A percentile compares a stretch with the other conserved stretches of the same genome.
phyloP scores from a whole-genome alignment of 108 stramenopile species.

The Epithemia pelagica region DNA sequence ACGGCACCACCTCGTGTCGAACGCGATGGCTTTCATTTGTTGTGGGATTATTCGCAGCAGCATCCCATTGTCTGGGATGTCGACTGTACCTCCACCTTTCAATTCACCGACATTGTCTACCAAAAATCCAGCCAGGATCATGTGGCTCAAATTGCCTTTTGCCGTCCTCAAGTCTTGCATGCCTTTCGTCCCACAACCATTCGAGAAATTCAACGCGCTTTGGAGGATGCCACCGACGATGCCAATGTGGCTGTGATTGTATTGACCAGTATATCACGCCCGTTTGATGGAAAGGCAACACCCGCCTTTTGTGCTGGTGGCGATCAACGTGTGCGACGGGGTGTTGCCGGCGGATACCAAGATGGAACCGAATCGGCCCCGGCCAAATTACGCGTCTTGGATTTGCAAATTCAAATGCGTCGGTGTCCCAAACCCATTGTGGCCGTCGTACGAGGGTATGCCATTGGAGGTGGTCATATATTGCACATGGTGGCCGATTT shows the following conservation, averaged over 20 bases:
- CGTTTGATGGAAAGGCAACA: slow-evolving; percentile 39
- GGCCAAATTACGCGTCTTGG: slow-evolving; percentile 76
- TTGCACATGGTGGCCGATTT: slow-evolving; percentile 92
- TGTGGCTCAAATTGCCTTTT: slow-evolving; percentile 78
- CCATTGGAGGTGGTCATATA: slow-evolving; percentile 93
- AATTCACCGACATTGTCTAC: slow-evolving; percentile 73
- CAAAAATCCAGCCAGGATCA: slow-evolving; percentile 56
- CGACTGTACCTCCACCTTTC: neutral
- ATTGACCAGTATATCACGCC: slow-evolving; percentile 51
- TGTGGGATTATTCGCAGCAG: slow-evolving; percentile 20
- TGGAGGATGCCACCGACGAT: slow-evolving; percentile 84
- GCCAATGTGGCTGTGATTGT: slow-evolving; percentile 69
- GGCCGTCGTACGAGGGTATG: slow-evolving; percentile 89
- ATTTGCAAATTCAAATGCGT: slow-evolving; percentile 88
- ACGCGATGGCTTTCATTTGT: slow-evolving; percentile 78
- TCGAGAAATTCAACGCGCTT: slow-evolving; percentile 74
- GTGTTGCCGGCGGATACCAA: slow-evolving; percentile 80
- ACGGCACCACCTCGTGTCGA: slow-evolving; percentile 62
- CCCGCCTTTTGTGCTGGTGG: slow-evolving; percentile 94
- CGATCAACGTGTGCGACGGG: slow-evolving; percentile 79
- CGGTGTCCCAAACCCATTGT: slow-evolving; percentile 95
- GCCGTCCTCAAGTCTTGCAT: slow-evolving; percentile 80
- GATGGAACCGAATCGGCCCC: slow-evolving; percentile 76
- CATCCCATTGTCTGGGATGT: slow-evolving; percentile 61
- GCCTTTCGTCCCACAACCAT: slow-evolving; percentile 94